A percentile compares a stretch with the other conserved stretches of the same genome.
phyloP scores from a whole-genome alignment of 306 rosid species.

The Prunus mume region DNA sequence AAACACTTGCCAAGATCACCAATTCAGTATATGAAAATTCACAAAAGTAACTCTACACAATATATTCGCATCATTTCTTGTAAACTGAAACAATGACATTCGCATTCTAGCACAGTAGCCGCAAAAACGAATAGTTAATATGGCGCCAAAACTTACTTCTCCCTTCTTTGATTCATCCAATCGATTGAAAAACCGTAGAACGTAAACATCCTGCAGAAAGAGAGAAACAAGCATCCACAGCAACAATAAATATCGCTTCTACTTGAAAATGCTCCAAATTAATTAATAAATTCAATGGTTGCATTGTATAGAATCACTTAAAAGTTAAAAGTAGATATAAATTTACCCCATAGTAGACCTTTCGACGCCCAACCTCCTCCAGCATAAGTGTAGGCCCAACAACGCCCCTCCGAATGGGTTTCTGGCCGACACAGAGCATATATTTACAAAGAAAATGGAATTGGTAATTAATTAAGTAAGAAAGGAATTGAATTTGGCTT shows the following conservation, averaged over 20 bases:
- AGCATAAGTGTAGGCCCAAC: slow-evolving; percentile 86
- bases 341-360: slow-evolving; percentile 58
- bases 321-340: too few species aligned
- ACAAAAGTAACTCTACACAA: too few species aligned
- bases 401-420: slow-evolving; percentile 84
- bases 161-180: slow-evolving; percentile 78
- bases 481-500: slow-evolving; percentile 3
- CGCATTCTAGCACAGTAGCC: too few species aligned
- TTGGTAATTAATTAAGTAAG: not conserved
- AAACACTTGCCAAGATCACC: not conserved
- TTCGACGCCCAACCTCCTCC: slow-evolving; percentile 68
- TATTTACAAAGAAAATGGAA: not conserved
- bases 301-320: not conserved
- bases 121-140: not conserved
- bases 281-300: not conserved
- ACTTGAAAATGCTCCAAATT: not conserved
- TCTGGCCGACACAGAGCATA: slow-evolving; percentile 34
- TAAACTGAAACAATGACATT: not conserved
- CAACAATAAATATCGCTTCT: not conserved
- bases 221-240: not conserved
- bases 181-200: slow-evolving; percentile 69
- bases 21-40: not conserved
- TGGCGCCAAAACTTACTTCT: slow-evolving; percentile 59
- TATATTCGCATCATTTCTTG: not conserved
- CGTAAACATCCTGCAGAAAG: slow-evolving; percentile 64